Percentiles rank a stretch among this genome's conserved stretches.
phyloP scores from a whole-genome alignment of 106 monocot genomes.

The Dendrobium catenatum region DNA sequence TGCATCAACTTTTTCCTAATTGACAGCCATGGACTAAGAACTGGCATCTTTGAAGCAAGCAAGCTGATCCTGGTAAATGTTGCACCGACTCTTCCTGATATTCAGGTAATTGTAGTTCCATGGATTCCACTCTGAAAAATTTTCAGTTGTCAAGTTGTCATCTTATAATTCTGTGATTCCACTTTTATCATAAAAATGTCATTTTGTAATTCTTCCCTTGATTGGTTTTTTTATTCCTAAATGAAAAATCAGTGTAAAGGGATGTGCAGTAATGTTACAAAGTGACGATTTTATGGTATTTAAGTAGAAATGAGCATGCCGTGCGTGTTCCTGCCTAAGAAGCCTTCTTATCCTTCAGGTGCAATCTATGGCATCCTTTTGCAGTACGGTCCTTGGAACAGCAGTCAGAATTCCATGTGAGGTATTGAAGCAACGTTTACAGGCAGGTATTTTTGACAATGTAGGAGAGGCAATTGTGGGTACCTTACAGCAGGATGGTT shows the following conservation, averaged over 20 bases:
- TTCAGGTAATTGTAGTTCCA: slow-evolving; percentile 53
- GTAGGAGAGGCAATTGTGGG: slow-evolving; percentile 93
- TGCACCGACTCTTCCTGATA: slow-evolving; percentile 84
- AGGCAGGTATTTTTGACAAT: slow-evolving; percentile 83
- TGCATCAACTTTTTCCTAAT: slow-evolving; percentile 7
- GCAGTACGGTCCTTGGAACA: slow-evolving; percentile 79
- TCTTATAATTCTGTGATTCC: neutral
- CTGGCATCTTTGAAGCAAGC: slow-evolving; percentile 98
- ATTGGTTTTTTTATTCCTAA: neutral
- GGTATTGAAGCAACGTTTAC: slow-evolving; percentile 68
- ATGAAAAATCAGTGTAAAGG: neutral
- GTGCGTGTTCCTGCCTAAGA: neutral
- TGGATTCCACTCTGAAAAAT: neutral
- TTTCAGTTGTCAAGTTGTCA: neutral
- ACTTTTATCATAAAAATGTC: neutral
- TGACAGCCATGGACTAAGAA: slow-evolving; percentile 83
- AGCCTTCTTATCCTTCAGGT: slow-evolving; percentile 28
- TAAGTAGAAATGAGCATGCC: neutral
- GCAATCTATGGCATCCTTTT: slow-evolving; percentile 73
- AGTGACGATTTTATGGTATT: neutral
- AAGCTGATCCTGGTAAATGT: slow-evolving; percentile 82
- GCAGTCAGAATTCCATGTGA: slow-evolving; percentile 72
- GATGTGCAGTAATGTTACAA: neutral
- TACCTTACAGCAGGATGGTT: slow-evolving; percentile 68
- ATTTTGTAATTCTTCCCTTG: neutral